phyloP scores from a whole-genome alignment of 2,329 filamentous ascomycete genomes.

The Nothomitra cinnamomea region DNA sequence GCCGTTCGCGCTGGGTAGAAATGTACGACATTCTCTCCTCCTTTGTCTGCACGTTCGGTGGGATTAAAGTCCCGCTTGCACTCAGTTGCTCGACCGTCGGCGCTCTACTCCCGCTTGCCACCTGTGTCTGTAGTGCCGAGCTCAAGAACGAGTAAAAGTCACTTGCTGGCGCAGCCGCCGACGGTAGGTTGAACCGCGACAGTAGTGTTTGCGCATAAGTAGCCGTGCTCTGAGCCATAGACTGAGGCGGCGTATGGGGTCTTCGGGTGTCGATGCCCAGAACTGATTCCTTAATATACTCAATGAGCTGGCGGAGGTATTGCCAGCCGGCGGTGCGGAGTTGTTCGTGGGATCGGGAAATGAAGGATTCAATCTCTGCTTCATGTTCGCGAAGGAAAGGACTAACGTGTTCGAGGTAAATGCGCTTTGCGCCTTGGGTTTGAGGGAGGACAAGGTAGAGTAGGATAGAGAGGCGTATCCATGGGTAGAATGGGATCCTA shows the following conservation, averaged over 20 bases:
- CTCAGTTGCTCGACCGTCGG: constrained; percentile 32
- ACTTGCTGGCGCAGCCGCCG: constrained; percentile 32
- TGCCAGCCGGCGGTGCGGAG: constrained; percentile 59
- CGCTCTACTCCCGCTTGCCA: constrained; percentile 17
- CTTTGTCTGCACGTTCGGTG: constrained; percentile 45
- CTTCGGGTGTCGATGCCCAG: constrained; percentile 41
- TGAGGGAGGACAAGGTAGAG: constrained; percentile 94
- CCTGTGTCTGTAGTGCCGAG: constrained; percentile 32
- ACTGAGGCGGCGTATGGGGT: constrained; percentile 14
- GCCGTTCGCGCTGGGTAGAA: constrained; percentile 57
- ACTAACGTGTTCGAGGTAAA: constrained; percentile 75
- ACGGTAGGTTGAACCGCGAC: constrained; percentile 70
- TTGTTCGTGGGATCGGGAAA: constrained; percentile 62
- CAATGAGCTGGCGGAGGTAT: constrained; percentile 55
- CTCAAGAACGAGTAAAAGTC: constrained; percentile 70
- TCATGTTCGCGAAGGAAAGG: constrained; percentile 83
- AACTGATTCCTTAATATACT: constrained; percentile 55
- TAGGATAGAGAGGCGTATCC: constrained; percentile 71
- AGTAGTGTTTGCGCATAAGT: constrained; percentile 67
- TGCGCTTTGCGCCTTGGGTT: constrained; percentile 74
- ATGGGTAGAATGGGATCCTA: constrained; percentile 85
- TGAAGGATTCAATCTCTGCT: constrained; percentile 74
- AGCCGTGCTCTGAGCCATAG: constrained; percentile 25
- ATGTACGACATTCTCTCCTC: constrained; percentile 61
- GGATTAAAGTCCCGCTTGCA: constrained; percentile 48